Percentiles rank a stretch among this genome's conserved stretches.
These are phyloP conservation scores for Litchi chinensis DNA, from an alignment of 345 rosid genomes.

Conservation along the genomic window DNA sequence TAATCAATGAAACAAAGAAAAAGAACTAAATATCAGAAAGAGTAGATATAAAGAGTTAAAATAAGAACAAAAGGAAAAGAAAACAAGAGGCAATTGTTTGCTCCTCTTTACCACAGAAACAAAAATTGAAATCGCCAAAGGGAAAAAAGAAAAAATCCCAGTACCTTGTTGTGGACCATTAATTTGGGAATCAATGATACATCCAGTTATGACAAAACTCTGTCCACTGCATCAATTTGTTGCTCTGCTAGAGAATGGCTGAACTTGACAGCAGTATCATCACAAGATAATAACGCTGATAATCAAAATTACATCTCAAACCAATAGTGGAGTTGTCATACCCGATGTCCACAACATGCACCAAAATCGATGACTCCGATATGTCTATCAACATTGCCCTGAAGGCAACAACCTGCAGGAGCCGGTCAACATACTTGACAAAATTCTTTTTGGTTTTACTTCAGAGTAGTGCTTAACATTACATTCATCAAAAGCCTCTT, in stretches of 20 bases:
- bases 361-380: conserved; percentile 83
- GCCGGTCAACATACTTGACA: conserved; percentile 5
- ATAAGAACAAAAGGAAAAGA: background rate
- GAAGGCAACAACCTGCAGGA: conserved; percentile 91
- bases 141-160: conserved; percentile 1
- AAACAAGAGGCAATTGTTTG: background rate
- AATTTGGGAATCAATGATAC: conserved; percentile 80
- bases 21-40: background rate
- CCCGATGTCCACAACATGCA: conserved; percentile 97
- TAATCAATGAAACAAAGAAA: background rate
- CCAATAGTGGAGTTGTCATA: conserved; percentile 27
- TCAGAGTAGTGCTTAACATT: conserved; percentile 10
- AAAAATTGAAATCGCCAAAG: conserved; percentile 1
- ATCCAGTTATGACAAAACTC: conserved; percentile 79
- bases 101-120: conserved; percentile 6
- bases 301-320: background rate
- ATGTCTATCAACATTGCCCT: conserved; percentile 97
- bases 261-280: conserved; percentile 28
- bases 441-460: conserved; percentile 9
- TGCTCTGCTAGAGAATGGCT: conserved; percentile 87
- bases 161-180: conserved; percentile 94
- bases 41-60: background rate
- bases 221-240: conserved; percentile 90
- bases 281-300: conserved; percentile 25
- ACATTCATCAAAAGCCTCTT: conserved; percentile 17